These are phyloP conservation scores for Vigna hirtella DNA, from an alignment of 306 rosid genomes.

Conservation along the genomic window DNA sequence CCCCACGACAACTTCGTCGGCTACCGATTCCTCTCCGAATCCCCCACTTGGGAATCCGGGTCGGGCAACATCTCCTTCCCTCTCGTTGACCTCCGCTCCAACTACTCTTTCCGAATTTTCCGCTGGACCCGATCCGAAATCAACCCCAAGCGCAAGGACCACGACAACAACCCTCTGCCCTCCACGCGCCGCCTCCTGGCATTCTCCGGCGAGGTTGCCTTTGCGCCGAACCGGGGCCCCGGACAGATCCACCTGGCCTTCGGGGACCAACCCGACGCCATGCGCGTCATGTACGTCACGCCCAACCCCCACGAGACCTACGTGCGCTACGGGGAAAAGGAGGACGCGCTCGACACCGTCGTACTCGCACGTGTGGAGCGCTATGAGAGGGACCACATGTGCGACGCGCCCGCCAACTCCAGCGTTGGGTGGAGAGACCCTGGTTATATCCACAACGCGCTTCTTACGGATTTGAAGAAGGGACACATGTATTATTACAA, in stretches of 20 bases:
- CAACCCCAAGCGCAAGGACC: constrained; percentile 64
- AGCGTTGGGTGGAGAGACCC: constrained; percentile 93
- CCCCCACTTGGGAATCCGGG: constrained; percentile 72
- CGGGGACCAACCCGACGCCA: constrained; percentile 61
- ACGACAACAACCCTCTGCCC: constrained; percentile 81
- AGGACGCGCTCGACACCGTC: constrained; percentile 46
- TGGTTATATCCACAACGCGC: constrained; percentile 79
- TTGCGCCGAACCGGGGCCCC: constrained; percentile 59
- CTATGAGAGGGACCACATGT: constrained; percentile 84
- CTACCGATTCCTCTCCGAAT: constrained; percentile 69
- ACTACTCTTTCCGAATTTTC: constrained; percentile 85
- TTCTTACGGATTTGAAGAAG: constrained; percentile 65
- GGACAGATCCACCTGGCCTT: constrained; percentile 83
- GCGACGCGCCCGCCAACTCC: constrained; percentile 79
- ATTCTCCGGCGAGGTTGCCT: constrained; percentile 52
- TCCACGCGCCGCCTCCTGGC: constrained; percentile 63
- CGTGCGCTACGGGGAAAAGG: constrained; percentile 63
- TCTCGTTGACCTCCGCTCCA: constrained; percentile 76
- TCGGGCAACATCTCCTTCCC: constrained; percentile 68
- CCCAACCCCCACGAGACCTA: constrained; percentile 49
- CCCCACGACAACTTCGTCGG: constrained; percentile 71
- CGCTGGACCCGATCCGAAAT: constrained; percentile 74
- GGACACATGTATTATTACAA: constrained; percentile 72
- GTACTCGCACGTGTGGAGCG: constrained; percentile 63
- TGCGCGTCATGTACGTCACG: constrained; percentile 85